These are phyloP conservation scores for Meyerozyma carpophila DNA, from an alignment of 1,139 yeast genomes.

Conservation along the genomic window DNA sequence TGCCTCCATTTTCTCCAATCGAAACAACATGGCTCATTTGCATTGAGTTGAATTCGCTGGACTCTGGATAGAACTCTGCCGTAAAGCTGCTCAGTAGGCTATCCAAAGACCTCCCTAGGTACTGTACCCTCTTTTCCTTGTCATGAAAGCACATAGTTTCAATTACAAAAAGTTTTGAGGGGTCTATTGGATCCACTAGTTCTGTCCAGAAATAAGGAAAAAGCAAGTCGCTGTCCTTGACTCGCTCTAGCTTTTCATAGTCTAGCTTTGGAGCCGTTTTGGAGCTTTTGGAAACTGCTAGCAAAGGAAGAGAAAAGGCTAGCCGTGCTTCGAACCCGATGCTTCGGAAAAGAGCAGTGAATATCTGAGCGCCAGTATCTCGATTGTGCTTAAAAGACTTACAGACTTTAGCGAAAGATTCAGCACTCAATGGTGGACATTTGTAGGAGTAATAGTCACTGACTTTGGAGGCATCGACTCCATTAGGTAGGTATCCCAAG, in stretches of 20 bases:
- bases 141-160: slow-evolving; percentile 31
- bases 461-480: slow-evolving; percentile 1
- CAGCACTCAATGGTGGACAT: slow-evolving; percentile 11
- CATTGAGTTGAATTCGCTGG: slow-evolving; percentile 26
- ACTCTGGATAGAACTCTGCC: slow-evolving; percentile 19
- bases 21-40: slow-evolving; percentile 30
- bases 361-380: slow-evolving; percentile 34
- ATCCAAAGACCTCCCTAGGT: slow-evolving; percentile 1
- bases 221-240: slow-evolving; percentile 30
- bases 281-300: slow-evolving; percentile 13
- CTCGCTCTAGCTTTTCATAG: slow-evolving; percentile 15
- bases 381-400: slow-evolving; percentile 29
- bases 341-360: slow-evolving; percentile 26
- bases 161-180: slow-evolving; percentile 21
- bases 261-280: slow-evolving; percentile 23
- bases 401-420: slow-evolving; percentile 14
- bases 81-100: slow-evolving; percentile 10
- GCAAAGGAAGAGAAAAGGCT: slow-evolving; percentile 30
- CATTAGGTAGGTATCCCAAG: slow-evolving; percentile 23
- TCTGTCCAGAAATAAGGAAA: slow-evolving; percentile 41
- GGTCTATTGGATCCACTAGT: slow-evolving; percentile 27
- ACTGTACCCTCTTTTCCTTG: slow-evolving; percentile 24
- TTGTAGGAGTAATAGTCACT: slow-evolving; percentile 18
- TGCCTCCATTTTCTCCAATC: slow-evolving; percentile 13
- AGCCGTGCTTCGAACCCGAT: slow-evolving; percentile 30